A percentile compares a stretch with the other conserved stretches of the same genome.
These are phyloP conservation scores for Cyberlindnera maritima DNA, from an alignment of 805 yeast species.

Conservation along the genomic window DNA sequence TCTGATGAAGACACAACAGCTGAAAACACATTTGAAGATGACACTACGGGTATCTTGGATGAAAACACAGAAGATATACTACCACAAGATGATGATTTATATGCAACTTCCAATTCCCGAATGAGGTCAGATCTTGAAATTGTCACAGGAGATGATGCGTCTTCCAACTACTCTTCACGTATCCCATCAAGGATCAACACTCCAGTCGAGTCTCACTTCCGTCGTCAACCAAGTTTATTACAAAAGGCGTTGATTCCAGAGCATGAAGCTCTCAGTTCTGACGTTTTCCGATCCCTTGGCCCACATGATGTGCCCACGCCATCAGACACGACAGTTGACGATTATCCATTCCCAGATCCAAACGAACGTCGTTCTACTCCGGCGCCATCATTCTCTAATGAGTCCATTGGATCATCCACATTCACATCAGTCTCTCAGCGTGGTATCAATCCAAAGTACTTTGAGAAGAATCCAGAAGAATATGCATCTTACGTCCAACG, in stretches of 20 bases:
- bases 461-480: constrained; percentile 29
- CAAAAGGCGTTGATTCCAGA: constrained; percentile 20
- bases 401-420: constrained; percentile 44
- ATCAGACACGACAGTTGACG: constrained; percentile 9
- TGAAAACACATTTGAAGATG: constrained; percentile 5
- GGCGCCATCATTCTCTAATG: constrained; percentile 32
- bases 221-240: constrained; percentile 16
- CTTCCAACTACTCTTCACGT: constrained; percentile 25
- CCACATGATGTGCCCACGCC: constrained; percentile 3
- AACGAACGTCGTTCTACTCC: constrained; percentile 26
- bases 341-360: constrained; percentile 25
- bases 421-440: constrained; percentile 79
- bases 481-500: constrained; percentile 12
- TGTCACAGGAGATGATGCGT: constrained; percentile 18
- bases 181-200: constrained; percentile 21
- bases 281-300: constrained; percentile 3
- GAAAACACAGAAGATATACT: neutral
- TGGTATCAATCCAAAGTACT: constrained; percentile 61
- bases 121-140: neutral
- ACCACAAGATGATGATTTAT: neutral
- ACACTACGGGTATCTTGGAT: neutral
- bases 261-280: neutral
- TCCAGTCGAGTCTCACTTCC: constrained; percentile 15
- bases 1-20: constrained; percentile 7
- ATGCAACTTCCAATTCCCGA: neutral